Base-by-base conservation (phyloP, 176 grass and related monocot species). In the Oryza glumipatula region DNA sequence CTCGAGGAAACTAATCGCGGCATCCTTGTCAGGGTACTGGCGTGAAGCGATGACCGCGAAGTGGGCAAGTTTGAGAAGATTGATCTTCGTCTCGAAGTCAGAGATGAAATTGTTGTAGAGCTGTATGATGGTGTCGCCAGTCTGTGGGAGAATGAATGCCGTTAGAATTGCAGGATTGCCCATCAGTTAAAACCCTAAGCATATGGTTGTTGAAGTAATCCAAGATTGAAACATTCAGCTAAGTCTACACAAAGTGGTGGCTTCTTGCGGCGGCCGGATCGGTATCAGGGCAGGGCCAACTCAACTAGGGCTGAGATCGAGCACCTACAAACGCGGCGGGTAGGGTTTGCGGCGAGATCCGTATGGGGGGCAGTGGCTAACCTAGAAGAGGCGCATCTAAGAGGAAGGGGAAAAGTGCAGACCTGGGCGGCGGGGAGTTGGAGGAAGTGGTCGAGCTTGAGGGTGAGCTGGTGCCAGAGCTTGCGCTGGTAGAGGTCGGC, bases 361-460 rank as follows among this genome's bases (percentile, higher is more conserved):
- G 56, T 8, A 61, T 22, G 56, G 56, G 56, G 19, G 12, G 17
- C 22, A 36, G 3, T 56, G 24, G 76, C 21, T 22, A 77, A 72
- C 64, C 39, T 22, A 22, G 56, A 61, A 61, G 7, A 61, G 21
- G 52, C 5, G 52, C 14, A 17, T 56, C 83, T 73, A 67, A 14
- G 7, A 79, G 68, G 23, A 43, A 47, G 70, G 49, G 70, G 12
- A 15, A 15, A 1, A 15, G 1, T 22, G 23, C 54, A 8, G 23
- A 91, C 89, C 85, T 88, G 89, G 22, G 76, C 70, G 36, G 87
- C 81, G 28, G 89, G 76, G 17, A 88, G 77, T 68, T 81, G 81
- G 36, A 91, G 84, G 89, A 91, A 91, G 69, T 91, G 89, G 47
- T 91, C 89, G 46, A 91, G 48, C 56, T 61, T 61, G 21, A 61